Base-by-base conservation (phyloP, 2,329 filamentous ascomycete genomes). In the Xylariaceae sp. region DNA sequence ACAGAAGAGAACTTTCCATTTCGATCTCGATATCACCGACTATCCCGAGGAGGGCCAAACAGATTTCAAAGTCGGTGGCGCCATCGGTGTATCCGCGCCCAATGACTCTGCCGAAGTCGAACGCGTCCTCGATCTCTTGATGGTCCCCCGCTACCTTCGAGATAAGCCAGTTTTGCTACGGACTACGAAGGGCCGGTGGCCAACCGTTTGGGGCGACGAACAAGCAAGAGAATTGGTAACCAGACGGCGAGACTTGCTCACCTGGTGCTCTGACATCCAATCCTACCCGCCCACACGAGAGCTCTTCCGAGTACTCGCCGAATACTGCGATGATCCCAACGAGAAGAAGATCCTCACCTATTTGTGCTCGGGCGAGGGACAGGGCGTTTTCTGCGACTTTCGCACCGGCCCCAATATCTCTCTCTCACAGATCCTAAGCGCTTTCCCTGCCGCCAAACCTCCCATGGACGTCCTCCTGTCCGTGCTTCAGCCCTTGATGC, bases 131-230 rank as follows among this genome's bases (percentile, higher is more conserved):
- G 85, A 96, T 66, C 76, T 87, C 29, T 83, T 99, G 19, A 80
- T 88, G 64, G 80, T 97, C 27, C 91, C 91, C 3, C 86, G 84
- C 39, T 89, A 87, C 67, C 78, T 94, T 57, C 87, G 94, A 32
- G 88, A 95, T 73, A 94, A 89, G 76, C 86, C 87, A 11, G 80
- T 96, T 19, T 76, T 87, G 19, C 74, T 97, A 63, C 85, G 85
- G 70, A 97, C 94, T 0, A 83, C 80, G 37, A 82, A 79, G 57
- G 92, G 92, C 35, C 82, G 94, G 48, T 99, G 92, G 92, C 94
- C 94, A 3, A 99, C 94, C 0, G 95, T 99, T 48, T 99, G 94
- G 94, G 94, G 92, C 42, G 89, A 95, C 2, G 92, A 97, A 26
- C 74, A 88, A 71, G 73, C 91, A 5, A 84, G 94, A 54, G 86